Percentiles rank a stretch among this genome's conserved stretches.
These are phyloP conservation scores for Pseudopyrenochaeta lycopersici DNA, from an alignment of 2,329 filamentous ascomycete genomes.

Conservation along the genomic window DNA sequence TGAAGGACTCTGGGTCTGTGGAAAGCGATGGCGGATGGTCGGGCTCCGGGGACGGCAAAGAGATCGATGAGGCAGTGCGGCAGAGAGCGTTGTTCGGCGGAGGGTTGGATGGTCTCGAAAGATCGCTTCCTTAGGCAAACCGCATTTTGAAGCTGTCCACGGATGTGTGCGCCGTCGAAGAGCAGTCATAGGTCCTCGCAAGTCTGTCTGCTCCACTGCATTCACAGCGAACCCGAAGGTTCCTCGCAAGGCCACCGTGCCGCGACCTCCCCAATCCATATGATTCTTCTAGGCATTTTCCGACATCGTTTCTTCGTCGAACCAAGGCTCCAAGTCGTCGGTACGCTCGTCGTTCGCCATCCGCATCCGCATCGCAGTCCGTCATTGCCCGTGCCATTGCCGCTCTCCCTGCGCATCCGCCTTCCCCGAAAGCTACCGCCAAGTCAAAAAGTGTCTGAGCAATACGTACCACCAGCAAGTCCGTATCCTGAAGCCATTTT, in stretches of 20 bases:
- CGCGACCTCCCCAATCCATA: neutral
- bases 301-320: neutral
- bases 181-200: no score
- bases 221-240: no score
- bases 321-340: neutral
- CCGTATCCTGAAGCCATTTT: slow-evolving; percentile 85
- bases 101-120: no score
- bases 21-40: no score
- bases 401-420: slow-evolving; percentile 10
- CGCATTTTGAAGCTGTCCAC: no score
- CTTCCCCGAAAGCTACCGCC: slow-evolving; percentile 9
- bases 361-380: slow-evolving; percentile 11
- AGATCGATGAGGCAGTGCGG: no score
- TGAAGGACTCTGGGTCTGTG: neutral
- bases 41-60: no score
- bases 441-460: neutral
- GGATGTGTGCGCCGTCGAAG: no score
- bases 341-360: slow-evolving; percentile 3
- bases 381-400: slow-evolving; percentile 32
- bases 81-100: no score
- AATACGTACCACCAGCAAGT: slow-evolving; percentile 75
- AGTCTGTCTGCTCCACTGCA: no score
- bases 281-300: neutral
- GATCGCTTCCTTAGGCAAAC: no score
- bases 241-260: neutral